Conservation (phyloP, 2,329 filamentous ascomycete genomes). For the Penicillium expansum region DNA sequence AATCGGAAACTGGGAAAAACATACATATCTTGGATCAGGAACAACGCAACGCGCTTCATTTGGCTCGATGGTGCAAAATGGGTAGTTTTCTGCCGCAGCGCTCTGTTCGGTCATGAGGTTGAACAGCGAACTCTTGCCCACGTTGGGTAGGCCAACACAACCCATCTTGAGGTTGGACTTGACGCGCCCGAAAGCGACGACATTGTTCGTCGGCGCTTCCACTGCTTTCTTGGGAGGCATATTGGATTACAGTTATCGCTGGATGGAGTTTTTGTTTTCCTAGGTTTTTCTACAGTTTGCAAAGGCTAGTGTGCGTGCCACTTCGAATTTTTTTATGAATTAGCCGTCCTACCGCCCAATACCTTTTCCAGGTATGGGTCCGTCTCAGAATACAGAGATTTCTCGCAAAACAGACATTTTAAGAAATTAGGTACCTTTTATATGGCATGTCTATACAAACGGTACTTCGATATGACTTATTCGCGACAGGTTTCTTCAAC, state of each 20-base stretch:
- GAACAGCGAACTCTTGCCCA: conserved; percentile 6
- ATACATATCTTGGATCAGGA: conserved; percentile 5
- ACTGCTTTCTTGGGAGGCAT: conserved; percentile 1
- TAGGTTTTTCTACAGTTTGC: not conserved
- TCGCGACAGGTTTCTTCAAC: no score
- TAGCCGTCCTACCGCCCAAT: not conserved
- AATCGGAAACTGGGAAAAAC: not conserved
- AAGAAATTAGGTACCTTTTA: no score
- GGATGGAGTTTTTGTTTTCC: not conserved
- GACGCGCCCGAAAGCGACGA: conserved; percentile 7
- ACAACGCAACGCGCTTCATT: conserved; percentile 7
- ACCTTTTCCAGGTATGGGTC: no score
- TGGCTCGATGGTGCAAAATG: conserved; percentile 8
- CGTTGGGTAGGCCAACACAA: conserved; percentile 3
- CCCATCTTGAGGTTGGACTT: conserved; percentile 8
- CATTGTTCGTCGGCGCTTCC: conserved; percentile 3
- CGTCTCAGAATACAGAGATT: no score
- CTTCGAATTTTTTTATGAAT: not conserved
- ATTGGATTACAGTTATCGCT: not conserved
- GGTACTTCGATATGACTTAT: no score
- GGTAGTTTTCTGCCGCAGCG: conserved; percentile 5
- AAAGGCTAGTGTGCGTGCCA: not conserved
- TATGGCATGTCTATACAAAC: no score
- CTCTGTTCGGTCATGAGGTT: conserved; percentile 7
- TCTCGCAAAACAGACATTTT: no score